Base-by-base conservation (phyloP, 352 stramenopile genomes). In the Phytophthora cactorum region DNA sequence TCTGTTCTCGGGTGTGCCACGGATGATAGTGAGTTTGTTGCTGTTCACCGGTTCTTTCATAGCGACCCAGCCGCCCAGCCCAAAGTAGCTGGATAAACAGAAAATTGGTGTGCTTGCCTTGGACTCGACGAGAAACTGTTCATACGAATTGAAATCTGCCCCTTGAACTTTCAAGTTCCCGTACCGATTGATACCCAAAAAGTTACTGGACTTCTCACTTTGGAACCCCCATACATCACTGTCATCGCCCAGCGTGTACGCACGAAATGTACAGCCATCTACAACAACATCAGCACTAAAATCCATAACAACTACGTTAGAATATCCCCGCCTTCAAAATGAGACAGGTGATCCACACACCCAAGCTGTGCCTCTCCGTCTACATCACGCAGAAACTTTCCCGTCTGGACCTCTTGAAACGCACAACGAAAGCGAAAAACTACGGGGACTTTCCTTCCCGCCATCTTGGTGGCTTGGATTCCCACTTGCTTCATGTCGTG, bases 151-250 rank as follows among this genome's bases (percentile, higher is more conserved):
- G 4, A 95, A 69, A 46, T 86, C 82, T 9, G 47, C 54, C 0
- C 83, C 86, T 59, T 70, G 74, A 8, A 93, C 75, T 59, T 91
- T 93, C 1, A 95, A 50, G 12, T 78, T 80, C 22, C 86, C 86
- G 46, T 83, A 88, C 1, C 80, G 80, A 39, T 92, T 95, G 45
- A 95, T 68, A 5, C 86, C 86, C 5, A 95, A 53, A 62, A 91
- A 95, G 7, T 80, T 52, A 55, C 75, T 88, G 2, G 84, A 84
- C 12, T 69, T 78, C 39, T 93, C 86, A 52, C 82, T 91, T 56
- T 91, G 84, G 54, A 95, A 92, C 2, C 86, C 86, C 84, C 84
- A 95, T 2, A 92, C 72, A 34, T 95, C 84, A 1, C 70, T 87
- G 47, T 89, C 83, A n/a, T 91, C 83, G n/a, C 81, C 82, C 8